Evolutionary conservation across 306 rosid species (phyloP), one percentile per base, ranked within the genome.

Genomic region (Cicer pinnatifidum): DNA sequence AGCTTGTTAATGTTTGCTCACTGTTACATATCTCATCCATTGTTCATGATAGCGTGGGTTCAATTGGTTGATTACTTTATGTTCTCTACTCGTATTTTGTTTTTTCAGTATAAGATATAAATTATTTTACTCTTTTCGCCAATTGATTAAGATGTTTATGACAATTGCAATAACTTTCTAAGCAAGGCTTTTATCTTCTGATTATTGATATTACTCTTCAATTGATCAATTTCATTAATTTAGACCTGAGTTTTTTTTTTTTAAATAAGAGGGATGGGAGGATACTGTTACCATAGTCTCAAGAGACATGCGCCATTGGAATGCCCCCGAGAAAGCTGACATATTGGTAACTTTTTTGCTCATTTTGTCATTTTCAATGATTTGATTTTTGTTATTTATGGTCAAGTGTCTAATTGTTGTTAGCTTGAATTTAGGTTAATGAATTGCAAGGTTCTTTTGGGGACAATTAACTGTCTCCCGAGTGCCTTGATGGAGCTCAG

Each of bases 401-500:
- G 15, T 37, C 17, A 37, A 58, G 35, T 48, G 43, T 69, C 75
- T 76, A 77, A 59, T 39, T 53, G 37, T 9, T 78, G 17, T 66
- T 77, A 5, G 35, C 23, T 76, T 86, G 53, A 47, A 70, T 78
- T 56, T 76, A 94, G 98, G 97, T 94, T 15, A 94, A 96, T 76
- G 98, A 94, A 83, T 79, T 94, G 85, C 79, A 91, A 71, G 98
- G 98, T 79, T 94, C 97, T 61, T 94, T 94, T 83, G 98, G 97
- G 20, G 97, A 94, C 82, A 94, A 94, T 48, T 97, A 94, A 81
- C 85, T 94, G 46, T 94, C 97, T 71, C 98, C 97, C 0, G 98
- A 94, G 87, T 94, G 98, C 80, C 97, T 91, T 83, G 98, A 94
- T 87, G 97, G 98, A 78, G 98, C 98, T 37, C 89, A 94, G 78